Base-by-base conservation (phyloP, 495 filamentous ascomycete species). In the Lichina pygmaea region DNA sequence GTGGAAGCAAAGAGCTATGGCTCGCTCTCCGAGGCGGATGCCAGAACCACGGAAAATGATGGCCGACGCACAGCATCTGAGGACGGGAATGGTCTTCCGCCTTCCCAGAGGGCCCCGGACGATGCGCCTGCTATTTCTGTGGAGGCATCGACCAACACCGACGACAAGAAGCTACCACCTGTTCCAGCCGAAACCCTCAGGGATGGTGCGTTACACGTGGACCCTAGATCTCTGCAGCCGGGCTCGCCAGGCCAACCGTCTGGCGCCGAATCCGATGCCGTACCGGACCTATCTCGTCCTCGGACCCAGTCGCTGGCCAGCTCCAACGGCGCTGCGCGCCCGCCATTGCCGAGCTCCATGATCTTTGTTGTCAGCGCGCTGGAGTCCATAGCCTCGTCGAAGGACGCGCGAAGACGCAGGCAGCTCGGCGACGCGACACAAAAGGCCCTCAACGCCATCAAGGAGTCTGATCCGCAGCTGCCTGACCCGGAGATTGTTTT, bases 291-390 rank as follows among this genome's bases (percentile, higher is more conserved):
- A 11, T 39, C 36, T 11, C 36, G 36, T 15, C 13, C 36, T 39
- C 36, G 36, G 11, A 75, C 73, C 33, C 57, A 68, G 43, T 74
- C 73, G 17, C 71, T 72, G 11, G 65, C 63, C 5, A 62, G 64
- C 31, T 69, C 68, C 1, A 66, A 65, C 41, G 65, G 61, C 36
- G 70, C 70, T 0, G 61, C 59, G 31, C 58, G 68, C 49, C 63
- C 70, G 34, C 63, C 60, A 32, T 68, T 76, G 45, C 77, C 93
- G 59, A 89, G 81, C 66, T 94, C 89, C 43, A 77, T 93, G 46
- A 82, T 93, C 45, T 95, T 95, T 57, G 81, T 94, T 48, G 77
- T 92, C 44, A 82, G 79, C 46, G 84, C 91, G 31, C 62, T 99
- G 44, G 89, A 95, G 63, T 71, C 73, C 52, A 93, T 99, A 53